Conservation (phyloP, 176 grass and related monocot species). For the Zea luxurians region DNA sequence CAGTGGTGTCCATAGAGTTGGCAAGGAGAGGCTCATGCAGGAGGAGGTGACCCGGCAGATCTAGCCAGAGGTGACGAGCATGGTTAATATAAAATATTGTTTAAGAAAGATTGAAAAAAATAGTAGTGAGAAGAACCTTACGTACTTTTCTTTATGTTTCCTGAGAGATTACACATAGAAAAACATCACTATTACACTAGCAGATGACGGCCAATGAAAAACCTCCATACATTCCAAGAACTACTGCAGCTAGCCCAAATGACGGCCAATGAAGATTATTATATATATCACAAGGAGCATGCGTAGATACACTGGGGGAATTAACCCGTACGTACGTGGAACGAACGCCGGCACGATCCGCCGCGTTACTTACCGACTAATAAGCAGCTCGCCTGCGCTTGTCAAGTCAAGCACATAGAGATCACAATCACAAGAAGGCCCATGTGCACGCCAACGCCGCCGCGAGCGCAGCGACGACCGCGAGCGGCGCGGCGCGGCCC, state of each 20-base stretch:
- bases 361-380: not conserved
- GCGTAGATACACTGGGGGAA: constrained; percentile 21
- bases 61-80: too few relatives aligned
- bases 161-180: too few relatives aligned
- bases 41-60: too few relatives aligned
- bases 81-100: too few relatives aligned
- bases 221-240: constrained; percentile 23
- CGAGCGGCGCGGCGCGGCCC: constrained; percentile 1
- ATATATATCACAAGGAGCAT: constrained; percentile 13
- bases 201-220: not conserved
- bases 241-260: not conserved
- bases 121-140: too few relatives aligned
- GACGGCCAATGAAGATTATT: constrained; percentile 1
- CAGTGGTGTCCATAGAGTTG: too few relatives aligned
- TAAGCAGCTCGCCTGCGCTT: not conserved
- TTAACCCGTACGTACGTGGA: not conserved
- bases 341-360: constrained; percentile 9
- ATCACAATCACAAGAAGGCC: constrained; percentile 28
- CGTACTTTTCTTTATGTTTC: too few relatives aligned
- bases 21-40: too few relatives aligned
- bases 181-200: too few relatives aligned
- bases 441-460: constrained; percentile 15
- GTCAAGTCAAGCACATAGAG: not conserved
- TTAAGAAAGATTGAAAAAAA: too few relatives aligned
- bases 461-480: not conserved